Percentiles rank a stretch among this genome's conserved stretches.
Conservation (phyloP, 2,329 filamentous ascomycete genomes). For the Seiridium cupressi region DNA sequence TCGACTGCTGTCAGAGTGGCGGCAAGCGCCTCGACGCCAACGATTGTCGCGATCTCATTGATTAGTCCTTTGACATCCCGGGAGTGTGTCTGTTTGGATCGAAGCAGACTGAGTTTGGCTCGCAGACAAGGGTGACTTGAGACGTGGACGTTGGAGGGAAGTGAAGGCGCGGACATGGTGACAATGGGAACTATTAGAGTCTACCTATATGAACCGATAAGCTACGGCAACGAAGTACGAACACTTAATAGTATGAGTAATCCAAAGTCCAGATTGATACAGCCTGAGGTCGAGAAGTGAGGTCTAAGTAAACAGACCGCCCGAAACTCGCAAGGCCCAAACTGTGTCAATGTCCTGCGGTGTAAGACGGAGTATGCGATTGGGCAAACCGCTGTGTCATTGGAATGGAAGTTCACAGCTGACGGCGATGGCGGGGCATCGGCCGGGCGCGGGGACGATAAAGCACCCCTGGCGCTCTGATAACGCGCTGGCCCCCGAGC, state of each 20-base stretch:
- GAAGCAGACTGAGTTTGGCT: constrained; percentile 87
- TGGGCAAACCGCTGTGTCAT: neutral
- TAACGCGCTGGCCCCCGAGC: constrained; percentile 1
- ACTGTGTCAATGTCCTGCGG: constrained; percentile 1
- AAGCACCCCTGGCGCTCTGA: constrained; percentile 3
- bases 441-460: constrained; percentile 1
- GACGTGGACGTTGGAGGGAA: constrained; percentile 68
- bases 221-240: neutral
- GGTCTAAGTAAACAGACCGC: neutral
- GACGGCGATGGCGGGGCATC: neutral
- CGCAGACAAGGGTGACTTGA: constrained; percentile 82
- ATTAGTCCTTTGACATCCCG: constrained; percentile 79
- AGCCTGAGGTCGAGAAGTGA: neutral
- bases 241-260: neutral
- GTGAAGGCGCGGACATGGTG: constrained; percentile 14
- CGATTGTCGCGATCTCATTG: constrained; percentile 80
- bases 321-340: neutral
- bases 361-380: constrained; percentile 8
- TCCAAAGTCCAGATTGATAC: neutral
- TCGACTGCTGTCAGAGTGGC: constrained; percentile 54
- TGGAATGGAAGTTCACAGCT: neutral
- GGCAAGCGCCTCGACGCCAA: constrained; percentile 79
- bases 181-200: neutral
- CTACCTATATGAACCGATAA: neutral
- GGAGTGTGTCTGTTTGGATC: constrained; percentile 67